Base-by-base conservation (phyloP, 306 rosid species). In the Cucumis sativus region DNA sequence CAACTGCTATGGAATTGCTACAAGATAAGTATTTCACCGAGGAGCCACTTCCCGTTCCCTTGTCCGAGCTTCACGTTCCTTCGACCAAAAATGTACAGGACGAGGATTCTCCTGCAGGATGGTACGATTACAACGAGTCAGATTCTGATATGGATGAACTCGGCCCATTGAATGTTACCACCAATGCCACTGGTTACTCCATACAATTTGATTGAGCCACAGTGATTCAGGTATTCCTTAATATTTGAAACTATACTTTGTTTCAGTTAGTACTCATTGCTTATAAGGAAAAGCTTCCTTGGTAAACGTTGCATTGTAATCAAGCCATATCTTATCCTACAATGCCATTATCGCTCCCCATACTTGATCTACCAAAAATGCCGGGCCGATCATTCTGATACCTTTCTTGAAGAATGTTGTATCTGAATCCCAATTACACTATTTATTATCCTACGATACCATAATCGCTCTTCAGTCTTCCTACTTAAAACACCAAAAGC, bases 81-180 rank as follows among this genome's bases (percentile, higher is more conserved):
- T 67, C 78, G 43, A 70, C 79, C 41, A 82, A 77, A 74, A 84
- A 15, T 82, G 86, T 65, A 75, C 84, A 81, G 58, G 89, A 80
- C 12, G 84, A 65, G 71, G 84, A 83, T 72, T 87, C 85, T 47
- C 85, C 86, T 20, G 83, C 80, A 55, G 87, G 84, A 65, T 85
- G 88, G 91, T 54, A 39, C 70, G 88, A 84, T 18, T 79, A 70
- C 62, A 25, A 89, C 55, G 91, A 51, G 78, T 88, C 89, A 2
- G 97, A 92, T 84, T 96, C 99, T 20, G 99, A 96, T 84, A 82
- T 84, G 69, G 96, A 95, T 25, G 96, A 89, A 45, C 87, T 88
- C 47, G 89, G 84, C 82, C 76, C 87, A 43, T 40, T 77, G 58
- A 88, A 83, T 59, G 30, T 87, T 75, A 92, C 90, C 35, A 66